A percentile compares a stretch with the other conserved stretches of the same genome.
Evolutionary conservation across 1,139 yeast species (phyloP).

Genomic region (Magnusiomyces magnusii): DNA sequence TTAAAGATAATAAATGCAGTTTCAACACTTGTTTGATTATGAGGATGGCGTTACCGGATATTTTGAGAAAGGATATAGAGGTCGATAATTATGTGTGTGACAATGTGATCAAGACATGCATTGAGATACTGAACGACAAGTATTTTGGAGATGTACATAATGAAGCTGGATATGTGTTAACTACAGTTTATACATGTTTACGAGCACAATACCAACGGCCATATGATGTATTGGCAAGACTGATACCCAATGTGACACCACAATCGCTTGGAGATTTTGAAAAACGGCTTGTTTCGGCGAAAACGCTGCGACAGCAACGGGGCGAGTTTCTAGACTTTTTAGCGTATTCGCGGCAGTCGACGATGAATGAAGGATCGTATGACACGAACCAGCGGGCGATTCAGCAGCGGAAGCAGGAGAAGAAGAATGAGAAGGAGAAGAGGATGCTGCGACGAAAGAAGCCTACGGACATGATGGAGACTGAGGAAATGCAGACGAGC

Average conservation of each 20-base stretch:
- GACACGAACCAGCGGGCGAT: constrained; percentile 13
- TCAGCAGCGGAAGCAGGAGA: constrained; percentile 12
- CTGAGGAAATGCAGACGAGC: constrained; percentile 14
- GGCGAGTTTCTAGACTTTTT: constrained; percentile 61
- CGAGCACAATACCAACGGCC: constrained; percentile 48
- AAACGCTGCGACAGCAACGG: constrained; percentile 65
- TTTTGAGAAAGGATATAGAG: constrained; percentile 60
- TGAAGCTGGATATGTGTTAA: constrained; percentile 84
- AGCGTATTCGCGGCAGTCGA: constrained; percentile 31
- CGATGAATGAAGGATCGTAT: constrained; percentile 6
- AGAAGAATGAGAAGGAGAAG: constrained; percentile 10
- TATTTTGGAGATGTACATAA: constrained; percentile 81
- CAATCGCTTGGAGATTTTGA: constrained; percentile 47
- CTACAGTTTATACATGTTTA: constrained; percentile 68
- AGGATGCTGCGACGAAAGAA: constrained; percentile 12
- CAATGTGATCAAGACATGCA: constrained; percentile 42
- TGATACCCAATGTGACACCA: constrained; percentile 35
- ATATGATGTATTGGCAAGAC: constrained; percentile 33
- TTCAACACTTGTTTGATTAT: constrained; percentile 80
- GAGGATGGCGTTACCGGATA: constrained; percentile 60
- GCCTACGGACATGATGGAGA: constrained; percentile 14
- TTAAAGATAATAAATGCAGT: constrained; percentile 87
- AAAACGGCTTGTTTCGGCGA: constrained; percentile 50
- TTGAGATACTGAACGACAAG: constrained; percentile 63
- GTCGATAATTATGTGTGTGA: constrained; percentile 69